Conservation (phyloP, 2,329 filamentous ascomycete genomes). For the Clonostachys solani region DNA sequence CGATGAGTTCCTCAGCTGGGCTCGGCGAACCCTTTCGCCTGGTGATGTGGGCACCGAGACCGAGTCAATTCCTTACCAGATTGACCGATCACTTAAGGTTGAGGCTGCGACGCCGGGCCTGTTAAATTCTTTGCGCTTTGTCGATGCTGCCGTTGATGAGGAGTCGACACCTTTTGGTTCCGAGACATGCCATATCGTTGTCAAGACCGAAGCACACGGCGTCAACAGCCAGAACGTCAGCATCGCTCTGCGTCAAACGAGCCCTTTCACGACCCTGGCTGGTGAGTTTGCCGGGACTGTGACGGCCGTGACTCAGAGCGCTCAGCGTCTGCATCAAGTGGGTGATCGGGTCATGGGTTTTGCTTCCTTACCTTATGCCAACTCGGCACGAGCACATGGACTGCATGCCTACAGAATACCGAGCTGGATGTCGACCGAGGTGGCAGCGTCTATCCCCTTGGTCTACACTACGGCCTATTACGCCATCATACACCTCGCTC, state of each 20-base stretch:
- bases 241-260: constrained; percentile 16
- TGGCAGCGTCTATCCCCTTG: constrained; percentile 25
- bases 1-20: constrained; percentile 1
- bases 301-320: constrained; percentile 14
- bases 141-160: constrained; percentile 5
- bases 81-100: constrained; percentile 1
- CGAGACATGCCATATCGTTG: constrained; percentile 18
- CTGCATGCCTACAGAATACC: constrained; percentile 21
- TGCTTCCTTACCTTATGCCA: constrained; percentile 13
- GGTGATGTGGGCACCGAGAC: not conserved
- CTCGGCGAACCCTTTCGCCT: not conserved
- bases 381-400: constrained; percentile 14
- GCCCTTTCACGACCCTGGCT: not conserved
- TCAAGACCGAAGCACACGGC: constrained; percentile 21
- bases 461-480: constrained; percentile 24
- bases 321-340: constrained; percentile 10
- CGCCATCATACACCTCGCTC: constrained; percentile 5
- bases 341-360: constrained; percentile 25
- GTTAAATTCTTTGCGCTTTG: constrained; percentile 1
- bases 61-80: not conserved
- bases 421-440: constrained; percentile 21
- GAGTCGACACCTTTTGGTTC: not conserved
- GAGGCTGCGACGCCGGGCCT: not conserved
- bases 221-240: constrained; percentile 29
- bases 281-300: constrained; percentile 20